Evolutionary conservation across 257 asterid species (phyloP).

Genomic region (Ehretia macrophylla): DNA sequence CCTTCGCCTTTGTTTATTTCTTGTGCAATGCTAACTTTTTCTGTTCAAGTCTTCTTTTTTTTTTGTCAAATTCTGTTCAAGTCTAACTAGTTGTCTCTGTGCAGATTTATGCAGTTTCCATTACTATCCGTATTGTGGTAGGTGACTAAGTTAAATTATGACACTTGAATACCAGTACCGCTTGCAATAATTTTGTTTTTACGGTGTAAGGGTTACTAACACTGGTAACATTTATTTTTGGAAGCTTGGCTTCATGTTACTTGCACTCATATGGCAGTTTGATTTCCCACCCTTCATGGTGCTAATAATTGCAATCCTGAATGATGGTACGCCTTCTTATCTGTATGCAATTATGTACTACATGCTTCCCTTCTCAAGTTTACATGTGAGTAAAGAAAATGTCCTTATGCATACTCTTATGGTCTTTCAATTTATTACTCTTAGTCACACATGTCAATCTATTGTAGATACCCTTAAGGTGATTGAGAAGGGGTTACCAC

Average conservation of each 20-base stretch:
- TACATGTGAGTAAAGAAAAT: background rate
- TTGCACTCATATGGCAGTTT: slow-evolving; percentile 36
- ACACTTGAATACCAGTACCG: background rate
- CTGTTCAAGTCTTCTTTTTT: too few species aligned
- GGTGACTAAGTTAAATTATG: background rate
- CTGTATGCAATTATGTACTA: background rate
- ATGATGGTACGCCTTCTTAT: slow-evolving; percentile 25
- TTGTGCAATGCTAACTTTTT: too few species aligned
- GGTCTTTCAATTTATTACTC: background rate
- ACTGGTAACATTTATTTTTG: background rate
- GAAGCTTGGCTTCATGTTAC: slow-evolving; percentile 35
- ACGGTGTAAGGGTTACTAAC: background rate
- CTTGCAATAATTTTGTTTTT: background rate
- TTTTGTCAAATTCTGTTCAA: too few species aligned
- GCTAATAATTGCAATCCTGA: slow-evolving; percentile 38
- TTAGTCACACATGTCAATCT: too few species aligned
- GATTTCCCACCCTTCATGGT: slow-evolving; percentile 46
- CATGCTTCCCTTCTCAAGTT: too few species aligned
- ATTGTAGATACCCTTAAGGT: too few species aligned
- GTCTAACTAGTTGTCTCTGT: background rate
- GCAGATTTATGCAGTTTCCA: slow-evolving; percentile 46
- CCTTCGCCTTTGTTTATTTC: too few species aligned
- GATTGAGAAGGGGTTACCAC: too few species aligned
- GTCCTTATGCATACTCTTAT: background rate
- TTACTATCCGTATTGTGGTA: slow-evolving; percentile 44